These are phyloP conservation scores for Gonapodya prolifera DNA, from an alignment of 192 early-diverging fungal genomes.

Conservation along the genomic window DNA sequence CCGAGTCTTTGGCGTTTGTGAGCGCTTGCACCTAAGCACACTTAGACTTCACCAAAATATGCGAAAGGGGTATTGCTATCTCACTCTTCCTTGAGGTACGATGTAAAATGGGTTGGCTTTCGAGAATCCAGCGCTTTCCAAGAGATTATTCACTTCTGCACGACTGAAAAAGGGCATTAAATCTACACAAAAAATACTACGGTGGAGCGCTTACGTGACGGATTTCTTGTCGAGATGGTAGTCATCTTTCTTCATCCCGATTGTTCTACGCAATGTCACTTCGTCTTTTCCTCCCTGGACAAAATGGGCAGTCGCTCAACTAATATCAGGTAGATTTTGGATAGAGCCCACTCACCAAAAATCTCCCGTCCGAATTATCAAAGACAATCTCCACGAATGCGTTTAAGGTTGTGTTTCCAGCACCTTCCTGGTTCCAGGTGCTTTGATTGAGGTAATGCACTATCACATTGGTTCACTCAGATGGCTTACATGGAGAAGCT, in stretches of 20 bases:
- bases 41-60: neutral
- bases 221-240: constrained; percentile 92
- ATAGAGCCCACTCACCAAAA: constrained; percentile 49
- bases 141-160: constrained; percentile 78
- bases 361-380: constrained; percentile 91
- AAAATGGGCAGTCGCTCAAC: no score
- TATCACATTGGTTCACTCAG: neutral
- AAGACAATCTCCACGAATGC: constrained; percentile 94
- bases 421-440: constrained; percentile 54
- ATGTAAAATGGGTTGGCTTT: constrained; percentile 97
- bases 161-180: constrained; percentile 38
- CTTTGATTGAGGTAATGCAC: neutral
- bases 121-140: constrained; percentile 94
- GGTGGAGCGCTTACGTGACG: constrained; percentile 44
- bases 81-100: constrained; percentile 89
- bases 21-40: constrained; percentile 64
- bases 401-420: constrained; percentile 81
- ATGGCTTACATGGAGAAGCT: constrained; percentile 67
- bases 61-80: constrained; percentile 1
- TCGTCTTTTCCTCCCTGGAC: constrained; percentile 76
- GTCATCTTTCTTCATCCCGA: constrained; percentile 95
- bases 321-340: constrained; percentile 10
- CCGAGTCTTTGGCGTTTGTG: constrained; percentile 86
- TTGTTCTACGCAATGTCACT: constrained; percentile 79
- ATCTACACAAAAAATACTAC: neutral